These are phyloP conservation scores for Diplocarpon mali DNA, from an alignment of 2,329 filamentous ascomycete species.

Conservation along the genomic window DNA sequence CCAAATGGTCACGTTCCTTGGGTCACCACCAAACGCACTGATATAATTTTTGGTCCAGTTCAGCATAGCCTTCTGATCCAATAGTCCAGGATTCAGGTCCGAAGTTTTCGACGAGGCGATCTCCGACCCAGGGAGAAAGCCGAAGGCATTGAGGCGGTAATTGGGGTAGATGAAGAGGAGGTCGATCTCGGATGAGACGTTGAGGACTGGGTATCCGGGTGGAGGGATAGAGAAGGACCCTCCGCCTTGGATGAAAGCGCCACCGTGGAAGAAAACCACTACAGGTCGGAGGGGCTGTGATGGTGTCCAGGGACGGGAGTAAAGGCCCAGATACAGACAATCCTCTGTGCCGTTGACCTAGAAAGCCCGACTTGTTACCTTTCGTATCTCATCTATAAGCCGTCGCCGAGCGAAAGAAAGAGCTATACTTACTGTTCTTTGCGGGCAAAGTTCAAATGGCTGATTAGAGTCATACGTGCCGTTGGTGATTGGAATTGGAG, in stretches of 20 bases:
- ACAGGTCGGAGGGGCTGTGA: slow-evolving; percentile 40
- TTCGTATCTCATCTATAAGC: no score
- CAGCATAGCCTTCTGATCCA: slow-evolving; percentile 48
- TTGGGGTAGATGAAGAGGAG: slow-evolving; percentile 49
- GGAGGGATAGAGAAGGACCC: slow-evolving; percentile 45
- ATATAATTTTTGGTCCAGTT: slow-evolving; percentile 50
- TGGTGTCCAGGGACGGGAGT: no score
- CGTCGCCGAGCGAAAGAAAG: no score
- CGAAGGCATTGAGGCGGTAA: slow-evolving; percentile 34
- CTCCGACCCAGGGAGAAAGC: neutral
- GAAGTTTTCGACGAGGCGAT: slow-evolving; percentile 41
- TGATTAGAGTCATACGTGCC: no score
- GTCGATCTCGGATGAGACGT: slow-evolving; percentile 36
- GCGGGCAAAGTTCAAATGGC: no score
- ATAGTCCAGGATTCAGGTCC: slow-evolving; percentile 48
- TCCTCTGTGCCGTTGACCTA: no score
- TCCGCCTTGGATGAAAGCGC: slow-evolving; percentile 47
- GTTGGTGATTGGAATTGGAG: no score
- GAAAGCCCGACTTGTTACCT: no score
- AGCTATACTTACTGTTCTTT: no score
- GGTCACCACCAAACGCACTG: slow-evolving; percentile 46
- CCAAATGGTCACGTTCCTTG: slow-evolving; percentile 45
- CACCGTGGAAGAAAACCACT: slow-evolving; percentile 49
- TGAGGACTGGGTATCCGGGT: slow-evolving; percentile 45
- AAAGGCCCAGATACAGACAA: no score